Base-by-base conservation (phyloP, 257 asterid species). In the Nemophila menziesii region DNA sequence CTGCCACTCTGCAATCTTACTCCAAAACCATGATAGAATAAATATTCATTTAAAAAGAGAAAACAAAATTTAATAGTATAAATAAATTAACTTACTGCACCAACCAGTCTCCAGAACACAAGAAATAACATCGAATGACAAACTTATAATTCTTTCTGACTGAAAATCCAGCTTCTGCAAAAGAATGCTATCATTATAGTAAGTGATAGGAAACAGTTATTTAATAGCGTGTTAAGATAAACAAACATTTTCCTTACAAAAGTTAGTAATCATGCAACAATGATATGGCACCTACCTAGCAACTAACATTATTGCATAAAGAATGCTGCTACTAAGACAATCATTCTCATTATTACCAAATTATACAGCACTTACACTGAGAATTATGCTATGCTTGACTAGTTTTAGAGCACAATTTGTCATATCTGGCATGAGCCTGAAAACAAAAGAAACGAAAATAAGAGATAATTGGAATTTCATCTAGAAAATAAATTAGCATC, bases 1-100 rank as follows among this genome's bases (percentile, higher is more conserved):
- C 54, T 68, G 65, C 71, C 75, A 68, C 54, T 68, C 71, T n/a
- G n/a, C n/a, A 49, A 47, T 68, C 71, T 71, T 68, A 43, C 27
- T 29, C 33, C 26, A 54, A 41, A 42, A 41, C 18, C 58, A 43
- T 40, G 20, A 43, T 29, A 29, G 36, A 24, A 33, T 10, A 19
- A 41, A 21, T 2, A 23, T 15, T 36, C 44, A 20, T 11, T 16
- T 36, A 19, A 12, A 23, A 45, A 44, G 52, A 38, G 21, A 5
- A 52, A 20, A 14, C 27, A 22, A 22, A 44, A 59, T n/a, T n/a
- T n/a, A n/a, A n/a, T n/a, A n/a, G n/a, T n/a, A n/a, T n/a, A n/a
- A n/a, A n/a, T n/a, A n/a, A n/a, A 26, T n/a, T n/a, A 11, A 56
- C 70, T 54, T 63, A 58, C 75, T n/a, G 64, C 71, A n/a, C n/a